Base-by-base conservation (phyloP, 2,329 filamentous ascomycete genomes). In the Fusarium anthophilum region DNA sequence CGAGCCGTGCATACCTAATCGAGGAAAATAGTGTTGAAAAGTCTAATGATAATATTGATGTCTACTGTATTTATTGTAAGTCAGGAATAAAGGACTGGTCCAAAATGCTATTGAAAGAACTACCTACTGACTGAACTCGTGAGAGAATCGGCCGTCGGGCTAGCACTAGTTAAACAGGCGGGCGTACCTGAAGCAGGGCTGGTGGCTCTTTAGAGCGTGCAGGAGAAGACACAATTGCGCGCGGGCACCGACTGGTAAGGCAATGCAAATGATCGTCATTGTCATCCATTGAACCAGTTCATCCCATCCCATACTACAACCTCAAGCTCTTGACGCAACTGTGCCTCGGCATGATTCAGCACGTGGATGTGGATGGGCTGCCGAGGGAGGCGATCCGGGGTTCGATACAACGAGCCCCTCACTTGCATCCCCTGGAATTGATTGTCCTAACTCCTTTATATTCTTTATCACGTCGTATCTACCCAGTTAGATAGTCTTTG, bases 261-360 rank as follows among this genome's bases (percentile, higher is more conserved):
- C 22, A 48, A 22, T 54, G 24, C 20, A 17, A 28, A n/a, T 17
- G 51, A 39, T 39, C 15, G 38, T 32, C 30, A 39, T 37, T 28
- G 14, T 6, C 30, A 44, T n/a, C 11, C 24, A 44, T 39, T n/a
- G 35, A 28, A 37, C 41, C n/a, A 53, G 18, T 41, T 60, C 57
- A 32, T 24, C 48, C 30, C 28, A 32, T 35, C 32, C 32, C 32
- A 35, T 26, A 28, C 24, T 20, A 28, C 24, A 15, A 59, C 37
- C 37, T 58, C 38, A 38, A 55, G 37, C 32, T 50, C 62, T 38
- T 32, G n/a, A 41, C 39, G 47, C 59, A 18, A 59, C 61, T 60
- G 66, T 74, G 72, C 72, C 72, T 74, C 72, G 72, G 72, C 51
- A 66, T 39, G 50, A 48, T 72, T 37, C 38, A 69, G 58, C 67